These are phyloP conservation scores for Myxozyma sirexii DNA, from an alignment of 805 yeast species.

Conservation along the genomic window DNA sequence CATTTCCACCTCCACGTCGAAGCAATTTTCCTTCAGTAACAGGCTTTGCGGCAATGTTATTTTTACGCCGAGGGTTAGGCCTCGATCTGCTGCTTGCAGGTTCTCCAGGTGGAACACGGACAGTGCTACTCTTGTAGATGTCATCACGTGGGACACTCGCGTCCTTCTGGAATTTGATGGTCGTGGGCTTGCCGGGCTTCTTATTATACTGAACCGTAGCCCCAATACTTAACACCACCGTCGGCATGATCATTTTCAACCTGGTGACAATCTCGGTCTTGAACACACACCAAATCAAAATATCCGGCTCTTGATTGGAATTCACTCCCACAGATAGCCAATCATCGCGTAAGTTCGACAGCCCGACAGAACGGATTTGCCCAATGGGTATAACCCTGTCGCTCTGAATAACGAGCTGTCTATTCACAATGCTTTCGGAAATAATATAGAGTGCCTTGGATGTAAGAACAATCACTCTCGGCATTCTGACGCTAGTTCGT, in stretches of 20 bases:
- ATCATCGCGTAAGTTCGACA: slow-evolving; percentile 83
- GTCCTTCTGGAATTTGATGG: slow-evolving; percentile 68
- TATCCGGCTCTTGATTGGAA: slow-evolving; percentile 64
- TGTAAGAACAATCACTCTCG: slow-evolving; percentile 74
- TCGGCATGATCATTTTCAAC: slow-evolving; percentile 61
- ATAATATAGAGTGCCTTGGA: slow-evolving; percentile 63
- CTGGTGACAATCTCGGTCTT: slow-evolving; percentile 88
- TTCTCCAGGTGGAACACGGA: slow-evolving; percentile 75
- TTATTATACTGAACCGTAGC: slow-evolving; percentile 79
- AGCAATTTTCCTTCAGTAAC: slow-evolving; percentile 23
- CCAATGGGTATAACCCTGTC: slow-evolving; percentile 67
- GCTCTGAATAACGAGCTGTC: slow-evolving; percentile 57
- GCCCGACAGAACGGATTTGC: slow-evolving; percentile 61
- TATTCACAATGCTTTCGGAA: slow-evolving; percentile 70
- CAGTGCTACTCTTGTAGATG: slow-evolving; percentile 82
- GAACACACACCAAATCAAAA: slow-evolving; percentile 75
- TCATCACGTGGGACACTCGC: slow-evolving; percentile 74
- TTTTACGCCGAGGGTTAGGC: slow-evolving; percentile 69
- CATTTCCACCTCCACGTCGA: slow-evolving; percentile 38
- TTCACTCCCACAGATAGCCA: slow-evolving; percentile 79
- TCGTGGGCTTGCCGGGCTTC: slow-evolving; percentile 79
- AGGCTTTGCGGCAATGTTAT: slow-evolving; percentile 33
- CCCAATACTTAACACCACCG: slow-evolving; percentile 65
- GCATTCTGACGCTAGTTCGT: slow-evolving; percentile 78
- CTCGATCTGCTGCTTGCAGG: slow-evolving; percentile 73